Percentiles rank a stretch among this genome's conserved stretches.
Conservation (phyloP, 805 yeast genomes). For the Zygoascus biomembranicola region DNA sequence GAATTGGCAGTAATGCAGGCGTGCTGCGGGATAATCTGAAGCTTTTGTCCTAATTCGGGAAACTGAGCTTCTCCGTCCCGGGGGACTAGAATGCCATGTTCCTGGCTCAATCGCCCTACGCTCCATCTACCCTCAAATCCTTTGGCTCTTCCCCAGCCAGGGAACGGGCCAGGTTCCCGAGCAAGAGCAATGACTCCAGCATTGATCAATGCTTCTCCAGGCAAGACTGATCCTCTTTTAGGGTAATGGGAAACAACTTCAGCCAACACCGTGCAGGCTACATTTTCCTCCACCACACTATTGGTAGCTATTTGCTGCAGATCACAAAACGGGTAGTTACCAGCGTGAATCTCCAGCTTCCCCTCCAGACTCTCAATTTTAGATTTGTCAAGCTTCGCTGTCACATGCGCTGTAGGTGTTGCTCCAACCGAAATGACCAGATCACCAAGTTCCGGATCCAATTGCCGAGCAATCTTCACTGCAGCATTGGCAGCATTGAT, state of each 20-base stretch:
- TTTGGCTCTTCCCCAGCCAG: constrained; percentile 51
- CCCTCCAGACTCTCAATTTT: constrained; percentile 19
- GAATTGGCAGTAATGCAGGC: constrained; percentile 63
- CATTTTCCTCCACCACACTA: constrained; percentile 37
- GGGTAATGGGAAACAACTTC: constrained; percentile 55
- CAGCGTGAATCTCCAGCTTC: constrained; percentile 66
- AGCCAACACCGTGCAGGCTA: constrained; percentile 48
- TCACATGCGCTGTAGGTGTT: constrained; percentile 69
- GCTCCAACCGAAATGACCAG: constrained; percentile 68
- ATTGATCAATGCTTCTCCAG: constrained; percentile 59
- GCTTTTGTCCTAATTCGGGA: constrained; percentile 38
- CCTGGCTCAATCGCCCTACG: constrained; percentile 65
- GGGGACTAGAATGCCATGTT: constrained; percentile 68
- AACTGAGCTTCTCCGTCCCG: constrained; percentile 18
- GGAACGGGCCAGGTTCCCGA: constrained; percentile 51
- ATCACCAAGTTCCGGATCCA: constrained; percentile 30
- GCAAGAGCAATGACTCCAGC: constrained; percentile 68
- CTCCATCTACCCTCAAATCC: constrained; percentile 44
- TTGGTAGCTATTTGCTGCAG: constrained; percentile 70
- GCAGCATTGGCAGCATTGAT: constrained; percentile 50
- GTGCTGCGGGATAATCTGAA: constrained; percentile 59
- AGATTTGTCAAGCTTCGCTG: constrained; percentile 20
- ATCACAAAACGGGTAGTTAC: constrained; percentile 67
- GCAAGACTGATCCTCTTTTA: constrained; percentile 39
- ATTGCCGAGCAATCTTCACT: constrained; percentile 28